These are phyloP conservation scores for Lentinula sp. DNA, from an alignment of 768 basidiomycete genomes.

Conservation along the genomic window DNA sequence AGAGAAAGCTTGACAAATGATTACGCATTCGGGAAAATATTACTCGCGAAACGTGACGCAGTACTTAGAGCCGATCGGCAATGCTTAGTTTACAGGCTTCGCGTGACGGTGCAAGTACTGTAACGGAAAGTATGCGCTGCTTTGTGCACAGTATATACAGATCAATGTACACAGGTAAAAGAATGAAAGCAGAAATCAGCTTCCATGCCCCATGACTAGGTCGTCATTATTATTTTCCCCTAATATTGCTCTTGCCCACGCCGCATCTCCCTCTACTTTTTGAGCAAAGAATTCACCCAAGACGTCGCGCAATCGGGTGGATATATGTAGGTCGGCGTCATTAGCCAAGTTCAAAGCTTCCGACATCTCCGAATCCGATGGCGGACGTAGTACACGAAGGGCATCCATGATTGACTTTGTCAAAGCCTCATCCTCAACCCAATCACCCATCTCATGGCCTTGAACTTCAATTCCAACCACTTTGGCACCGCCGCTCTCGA, in stretches of 20 bases:
- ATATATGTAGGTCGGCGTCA: constrained; percentile 40
- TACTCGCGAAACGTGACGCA: too few relatives aligned
- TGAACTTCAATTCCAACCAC: constrained; percentile 66
- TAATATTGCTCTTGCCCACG: constrained; percentile 60
- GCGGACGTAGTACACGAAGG: constrained; percentile 49
- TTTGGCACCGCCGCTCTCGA: constrained; percentile 75
- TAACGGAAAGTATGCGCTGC: too few relatives aligned
- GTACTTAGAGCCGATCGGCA: too few relatives aligned
- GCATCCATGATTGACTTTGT: constrained; percentile 63
- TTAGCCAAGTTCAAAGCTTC: constrained; percentile 47
- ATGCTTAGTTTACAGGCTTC: too few relatives aligned
- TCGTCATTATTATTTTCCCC: constrained; percentile 15
- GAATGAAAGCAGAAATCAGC: background rate
- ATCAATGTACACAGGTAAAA: background rate
- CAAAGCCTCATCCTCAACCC: constrained; percentile 34
- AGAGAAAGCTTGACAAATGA: too few relatives aligned
- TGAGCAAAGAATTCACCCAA: constrained; percentile 62
- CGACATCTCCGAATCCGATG: constrained; percentile 53
- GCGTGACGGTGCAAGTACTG: too few relatives aligned
- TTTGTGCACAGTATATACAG: too few relatives aligned
- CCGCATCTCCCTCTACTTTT: constrained; percentile 47
- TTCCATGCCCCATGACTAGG: background rate
- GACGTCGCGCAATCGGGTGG: constrained; percentile 41
- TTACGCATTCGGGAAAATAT: too few relatives aligned
- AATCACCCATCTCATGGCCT: constrained; percentile 15